Conservation (phyloP, 2,329 filamentous ascomycete species). For the Lachnellula occidentalis region DNA sequence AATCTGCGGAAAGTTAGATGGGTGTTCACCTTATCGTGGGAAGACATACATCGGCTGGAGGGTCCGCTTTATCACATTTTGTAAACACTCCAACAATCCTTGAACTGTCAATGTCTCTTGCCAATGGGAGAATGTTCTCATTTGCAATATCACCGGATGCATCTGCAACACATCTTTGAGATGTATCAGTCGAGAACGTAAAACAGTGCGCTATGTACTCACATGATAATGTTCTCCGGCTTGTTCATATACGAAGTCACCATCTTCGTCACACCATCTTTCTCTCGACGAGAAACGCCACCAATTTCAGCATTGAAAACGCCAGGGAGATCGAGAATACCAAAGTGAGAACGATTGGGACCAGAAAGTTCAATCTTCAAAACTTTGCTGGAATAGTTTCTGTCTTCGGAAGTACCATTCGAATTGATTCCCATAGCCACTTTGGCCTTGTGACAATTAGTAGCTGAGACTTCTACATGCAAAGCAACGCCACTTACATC, state of each 20-base stretch:
- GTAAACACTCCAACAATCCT: conserved; percentile 36
- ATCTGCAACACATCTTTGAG: conserved; percentile 31
- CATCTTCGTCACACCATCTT: conserved; percentile 30
- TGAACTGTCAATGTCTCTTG: conserved; percentile 26
- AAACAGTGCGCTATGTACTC: conserved; percentile 8
- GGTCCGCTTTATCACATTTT: conserved; percentile 32
- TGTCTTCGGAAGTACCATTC: conserved; percentile 20
- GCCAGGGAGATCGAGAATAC: conserved; percentile 36
- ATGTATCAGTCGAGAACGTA: neutral
- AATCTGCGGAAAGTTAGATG: conserved; percentile 1
- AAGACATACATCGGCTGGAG: conserved; percentile 17
- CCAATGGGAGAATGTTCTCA: conserved; percentile 30
- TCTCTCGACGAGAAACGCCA: conserved; percentile 29
- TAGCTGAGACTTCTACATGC: neutral
- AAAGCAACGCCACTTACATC: conserved; percentile 21
- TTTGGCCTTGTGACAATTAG: conserved; percentile 11
- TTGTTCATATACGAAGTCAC: conserved; percentile 34
- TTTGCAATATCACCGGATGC: conserved; percentile 30
- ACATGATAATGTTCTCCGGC: conserved; percentile 36
- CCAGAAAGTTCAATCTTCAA: conserved; percentile 36
- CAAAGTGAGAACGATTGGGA: conserved; percentile 34
- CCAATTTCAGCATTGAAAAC: conserved; percentile 24
- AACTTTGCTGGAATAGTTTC: conserved; percentile 35
- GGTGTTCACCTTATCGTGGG: neutral
- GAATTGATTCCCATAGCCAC: conserved; percentile 31